These are phyloP conservation scores for Pichia cabralensis DNA, from an alignment of 805 yeast genomes.

Conservation along the genomic window DNA sequence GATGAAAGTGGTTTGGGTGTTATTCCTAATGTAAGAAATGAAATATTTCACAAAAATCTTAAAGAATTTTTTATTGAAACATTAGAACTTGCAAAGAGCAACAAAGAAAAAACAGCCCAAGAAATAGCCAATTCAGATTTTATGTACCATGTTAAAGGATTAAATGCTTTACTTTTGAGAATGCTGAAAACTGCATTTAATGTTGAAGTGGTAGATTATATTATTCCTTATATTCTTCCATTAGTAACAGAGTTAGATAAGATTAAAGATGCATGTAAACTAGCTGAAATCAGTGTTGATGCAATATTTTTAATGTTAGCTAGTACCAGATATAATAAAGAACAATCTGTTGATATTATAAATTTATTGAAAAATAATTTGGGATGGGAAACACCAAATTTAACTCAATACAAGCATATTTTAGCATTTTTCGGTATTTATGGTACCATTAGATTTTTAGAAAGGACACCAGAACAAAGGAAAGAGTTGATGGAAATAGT, in stretches of 20 bases:
- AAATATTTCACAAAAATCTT: conserved; percentile 27
- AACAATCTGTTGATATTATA: conserved; percentile 33
- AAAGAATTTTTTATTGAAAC: conserved; percentile 35
- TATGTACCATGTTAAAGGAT: conserved; percentile 54
- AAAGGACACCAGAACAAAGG: conserved; percentile 39
- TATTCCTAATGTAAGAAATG: conserved; percentile 13
- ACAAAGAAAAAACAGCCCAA: conserved; percentile 36
- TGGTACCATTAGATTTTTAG: conserved; percentile 57
- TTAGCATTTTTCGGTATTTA: conserved; percentile 64
- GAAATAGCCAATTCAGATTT: conserved; percentile 50
- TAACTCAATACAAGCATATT: conserved; percentile 57
- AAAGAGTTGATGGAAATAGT: conserved; percentile 40
- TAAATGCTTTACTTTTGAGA: conserved; percentile 48
- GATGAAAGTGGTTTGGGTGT: conserved; percentile 24
- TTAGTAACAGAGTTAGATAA: conserved; percentile 53
- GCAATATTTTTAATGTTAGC: conserved; percentile 37
- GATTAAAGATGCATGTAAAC: conserved; percentile 72
- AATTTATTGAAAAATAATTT: conserved; percentile 33
- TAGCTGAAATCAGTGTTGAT: conserved; percentile 51
- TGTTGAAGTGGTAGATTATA: conserved; percentile 40
- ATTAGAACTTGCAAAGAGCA: conserved; percentile 25
- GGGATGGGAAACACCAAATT: conserved; percentile 28
- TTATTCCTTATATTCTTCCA: conserved; percentile 50
- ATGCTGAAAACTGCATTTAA: conserved; percentile 46
- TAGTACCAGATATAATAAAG: conserved; percentile 34